Evolutionary conservation across 441 rosid species (phyloP).

Genomic region (Euphorbia schlechtendalii): DNA sequence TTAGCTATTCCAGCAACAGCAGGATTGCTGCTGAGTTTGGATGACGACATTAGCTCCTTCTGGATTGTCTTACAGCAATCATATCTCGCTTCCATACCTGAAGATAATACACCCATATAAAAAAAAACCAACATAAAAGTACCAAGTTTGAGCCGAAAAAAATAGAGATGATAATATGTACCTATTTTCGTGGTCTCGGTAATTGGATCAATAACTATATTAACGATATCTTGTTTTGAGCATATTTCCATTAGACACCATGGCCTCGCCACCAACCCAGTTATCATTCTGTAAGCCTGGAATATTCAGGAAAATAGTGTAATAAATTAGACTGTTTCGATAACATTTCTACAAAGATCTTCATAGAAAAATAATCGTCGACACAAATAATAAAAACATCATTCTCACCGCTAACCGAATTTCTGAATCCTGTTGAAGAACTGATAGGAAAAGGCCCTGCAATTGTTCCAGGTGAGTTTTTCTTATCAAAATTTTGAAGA

Average conservation of each 20-base stretch:
- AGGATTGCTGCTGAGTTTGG: slow-evolving; percentile 52
- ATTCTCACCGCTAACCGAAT: slow-evolving; percentile 63
- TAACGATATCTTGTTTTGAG: slow-evolving; percentile 65
- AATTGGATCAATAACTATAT: slow-evolving; percentile 52
- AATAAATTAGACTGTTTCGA: too few relatives aligned
- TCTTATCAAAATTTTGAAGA: slow-evolving; percentile 2
- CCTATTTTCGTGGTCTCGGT: slow-evolving; percentile 74
- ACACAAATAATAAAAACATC: slow-evolving; percentile 13
- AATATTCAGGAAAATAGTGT: background rate
- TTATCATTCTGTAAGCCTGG: slow-evolving; percentile 68
- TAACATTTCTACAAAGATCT: background rate
- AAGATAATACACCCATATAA: slow-evolving; percentile 1
- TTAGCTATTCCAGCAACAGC: slow-evolving; percentile 42
- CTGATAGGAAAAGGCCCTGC: slow-evolving; percentile 69
- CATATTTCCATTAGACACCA: slow-evolving; percentile 85
- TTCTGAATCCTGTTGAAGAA: slow-evolving; percentile 78
- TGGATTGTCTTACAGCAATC: slow-evolving; percentile 70
- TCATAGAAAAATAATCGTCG: too few relatives aligned
- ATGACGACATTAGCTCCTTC: slow-evolving; percentile 45
- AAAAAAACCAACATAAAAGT: background rate
- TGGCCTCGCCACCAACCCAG: slow-evolving; percentile 70
- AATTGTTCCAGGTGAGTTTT: slow-evolving; percentile 20
- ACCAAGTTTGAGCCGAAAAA: background rate
- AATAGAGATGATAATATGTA: slow-evolving; percentile 17
- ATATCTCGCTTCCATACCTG: slow-evolving; percentile 78